Conservation (phyloP, 345 rosid genomes). For the Rhodamnia argentea region DNA sequence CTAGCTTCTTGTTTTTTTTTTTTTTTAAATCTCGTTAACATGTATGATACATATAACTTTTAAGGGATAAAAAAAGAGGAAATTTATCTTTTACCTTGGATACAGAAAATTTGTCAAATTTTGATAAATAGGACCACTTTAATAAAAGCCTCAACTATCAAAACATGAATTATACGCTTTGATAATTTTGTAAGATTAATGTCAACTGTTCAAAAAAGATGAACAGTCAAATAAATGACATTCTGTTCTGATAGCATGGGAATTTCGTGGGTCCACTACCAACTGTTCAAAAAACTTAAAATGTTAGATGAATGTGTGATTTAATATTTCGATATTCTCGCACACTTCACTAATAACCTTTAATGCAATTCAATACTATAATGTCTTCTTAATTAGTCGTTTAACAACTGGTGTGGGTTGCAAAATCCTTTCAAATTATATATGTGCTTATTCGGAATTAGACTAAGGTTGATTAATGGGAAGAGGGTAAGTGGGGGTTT, state of each 20-base stretch:
- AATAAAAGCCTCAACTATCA: background rate
- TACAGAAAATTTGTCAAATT: background rate
- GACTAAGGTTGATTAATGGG: background rate
- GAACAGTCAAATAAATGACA: background rate
- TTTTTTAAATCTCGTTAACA: no score
- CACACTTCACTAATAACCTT: background rate
- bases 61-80: background rate
- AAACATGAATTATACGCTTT: background rate
- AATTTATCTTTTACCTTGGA: background rate
- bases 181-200: background rate
- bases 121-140: background rate
- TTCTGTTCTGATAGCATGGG: background rate
- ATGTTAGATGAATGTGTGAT: background rate
- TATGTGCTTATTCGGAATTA: background rate
- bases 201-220: background rate
- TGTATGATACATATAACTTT: no score
- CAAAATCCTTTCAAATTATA: background rate
- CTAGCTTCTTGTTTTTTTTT: no score
- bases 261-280: background rate
- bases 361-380: background rate
- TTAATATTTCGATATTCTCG: background rate
- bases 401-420: background rate
- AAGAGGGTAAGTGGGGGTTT: background rate
- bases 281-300: background rate
- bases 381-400: background rate